These are phyloP conservation scores for Mycena filopes DNA, from an alignment of 768 basidiomycete species.

Conservation along the genomic window DNA sequence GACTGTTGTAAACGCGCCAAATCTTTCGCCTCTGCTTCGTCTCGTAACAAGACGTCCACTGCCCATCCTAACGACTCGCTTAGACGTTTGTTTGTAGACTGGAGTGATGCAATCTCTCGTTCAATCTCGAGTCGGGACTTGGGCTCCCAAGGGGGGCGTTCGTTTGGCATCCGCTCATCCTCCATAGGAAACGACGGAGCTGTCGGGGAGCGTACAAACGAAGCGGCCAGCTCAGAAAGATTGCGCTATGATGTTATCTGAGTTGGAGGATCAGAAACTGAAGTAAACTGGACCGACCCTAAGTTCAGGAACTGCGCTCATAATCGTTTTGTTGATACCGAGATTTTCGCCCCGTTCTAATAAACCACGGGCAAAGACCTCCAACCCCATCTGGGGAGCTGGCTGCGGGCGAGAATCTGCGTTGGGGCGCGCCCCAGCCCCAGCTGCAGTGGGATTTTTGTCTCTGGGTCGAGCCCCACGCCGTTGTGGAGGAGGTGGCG, in stretches of 20 bases:
- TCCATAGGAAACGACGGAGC: constrained; percentile 68
- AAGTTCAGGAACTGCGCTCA: constrained; percentile 83
- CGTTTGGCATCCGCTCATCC: constrained; percentile 66
- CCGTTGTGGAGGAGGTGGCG: constrained; percentile 48
- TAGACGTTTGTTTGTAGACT: constrained; percentile 67
- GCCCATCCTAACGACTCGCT: constrained; percentile 81
- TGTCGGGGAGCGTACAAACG: constrained; percentile 69
- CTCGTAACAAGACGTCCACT: constrained; percentile 74
- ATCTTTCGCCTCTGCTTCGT: constrained; percentile 56
- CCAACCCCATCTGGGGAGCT: constrained; percentile 63
- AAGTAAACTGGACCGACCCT: constrained; percentile 58
- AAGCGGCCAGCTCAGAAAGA: constrained; percentile 83
- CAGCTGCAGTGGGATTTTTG: constrained; percentile 41
- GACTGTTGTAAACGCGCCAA: constrained; percentile 52
- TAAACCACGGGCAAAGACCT: constrained; percentile 76
- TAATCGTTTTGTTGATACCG: constrained; percentile 85
- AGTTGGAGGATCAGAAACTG: neutral
- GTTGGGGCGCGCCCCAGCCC: constrained; percentile 33
- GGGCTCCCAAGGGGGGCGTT: constrained; percentile 77
- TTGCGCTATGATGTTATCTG: constrained; percentile 65
- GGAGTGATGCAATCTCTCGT: constrained; percentile 65
- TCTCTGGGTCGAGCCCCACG: constrained; percentile 47
- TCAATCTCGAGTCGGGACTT: constrained; percentile 77
- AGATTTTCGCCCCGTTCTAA: constrained; percentile 81
- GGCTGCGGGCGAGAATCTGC: constrained; percentile 53